phyloP scores from a whole-genome alignment of 257 asterid species.

The Penstemon barbatus region DNA sequence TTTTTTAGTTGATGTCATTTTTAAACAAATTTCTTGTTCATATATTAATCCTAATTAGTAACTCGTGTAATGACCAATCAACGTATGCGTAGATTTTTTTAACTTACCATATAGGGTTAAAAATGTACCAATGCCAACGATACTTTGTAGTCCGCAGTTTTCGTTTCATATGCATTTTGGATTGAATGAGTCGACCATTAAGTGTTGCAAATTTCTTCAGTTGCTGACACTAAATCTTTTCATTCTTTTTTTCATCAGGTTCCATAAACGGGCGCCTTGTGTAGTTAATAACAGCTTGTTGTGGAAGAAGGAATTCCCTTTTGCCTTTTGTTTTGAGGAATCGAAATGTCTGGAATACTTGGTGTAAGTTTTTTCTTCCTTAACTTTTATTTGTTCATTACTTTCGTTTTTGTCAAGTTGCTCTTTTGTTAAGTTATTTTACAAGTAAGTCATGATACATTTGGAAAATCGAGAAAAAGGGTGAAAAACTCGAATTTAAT shows the following conservation, averaged over 20 bases:
- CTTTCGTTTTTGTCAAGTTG: constrained; percentile 1
- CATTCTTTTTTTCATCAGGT: constrained; percentile 31
- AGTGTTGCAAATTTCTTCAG: not conserved
- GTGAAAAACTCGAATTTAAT: not conserved
- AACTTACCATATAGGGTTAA: not conserved
- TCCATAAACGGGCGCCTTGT: not conserved
- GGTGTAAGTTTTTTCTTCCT: constrained; percentile 38
- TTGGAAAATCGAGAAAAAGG: not conserved
- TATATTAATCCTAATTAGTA: not conserved
- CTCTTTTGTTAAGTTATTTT: constrained; percentile 3
- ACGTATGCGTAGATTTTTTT: not conserved
- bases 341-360: constrained; percentile 52
- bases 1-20: not conserved
- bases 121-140: not conserved
- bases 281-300: constrained; percentile 21
- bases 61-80: not conserved
- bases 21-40: not conserved
- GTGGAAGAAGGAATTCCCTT: constrained; percentile 36
- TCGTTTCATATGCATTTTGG: constrained; percentile 2
- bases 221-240: constrained; percentile 19
- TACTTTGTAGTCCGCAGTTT: not conserved
- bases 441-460: not conserved
- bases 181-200: constrained; percentile 5
- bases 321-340: constrained; percentile 35
- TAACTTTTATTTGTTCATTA: constrained; percentile 16